Evolutionary conservation across 805 yeast species (phyloP).

Genomic region (Debaryomyces castellii): DNA sequence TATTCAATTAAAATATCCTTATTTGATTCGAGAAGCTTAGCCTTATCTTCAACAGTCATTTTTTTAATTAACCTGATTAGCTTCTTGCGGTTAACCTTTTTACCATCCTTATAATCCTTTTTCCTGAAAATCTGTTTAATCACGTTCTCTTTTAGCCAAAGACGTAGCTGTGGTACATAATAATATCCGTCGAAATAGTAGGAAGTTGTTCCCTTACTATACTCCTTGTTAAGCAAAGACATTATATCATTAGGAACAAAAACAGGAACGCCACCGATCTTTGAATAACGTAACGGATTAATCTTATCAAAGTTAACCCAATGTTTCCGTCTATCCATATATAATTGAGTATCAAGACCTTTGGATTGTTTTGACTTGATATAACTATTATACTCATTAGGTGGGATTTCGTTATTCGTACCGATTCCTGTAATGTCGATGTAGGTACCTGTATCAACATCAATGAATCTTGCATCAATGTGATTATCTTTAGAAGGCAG

Average conservation of each 20-base stretch:
- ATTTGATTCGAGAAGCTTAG: slow-evolving; percentile 18
- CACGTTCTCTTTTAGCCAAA: slow-evolving; percentile 19
- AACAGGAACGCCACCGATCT: slow-evolving; percentile 53
- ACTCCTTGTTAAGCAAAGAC: slow-evolving; percentile 27
- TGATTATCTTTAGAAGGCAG: slow-evolving; percentile 20
- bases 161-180: slow-evolving; percentile 23
- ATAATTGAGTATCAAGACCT: slow-evolving; percentile 19
- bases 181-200: slow-evolving; percentile 19
- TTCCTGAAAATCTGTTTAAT: slow-evolving; percentile 13
- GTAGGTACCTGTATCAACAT: slow-evolving; percentile 53
- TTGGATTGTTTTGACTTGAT: slow-evolving; percentile 18
- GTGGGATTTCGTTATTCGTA: slow-evolving; percentile 17
- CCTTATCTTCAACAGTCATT: slow-evolving; percentile 21
- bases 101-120: slow-evolving; percentile 10
- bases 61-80: slow-evolving; percentile 10
- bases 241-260: slow-evolving; percentile 27
- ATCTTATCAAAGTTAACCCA: slow-evolving; percentile 35
- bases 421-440: slow-evolving; percentile 52
- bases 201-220: slow-evolving; percentile 21
- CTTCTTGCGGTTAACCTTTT: slow-evolving; percentile 11
- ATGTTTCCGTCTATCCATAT: slow-evolving; percentile 35
- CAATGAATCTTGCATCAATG: slow-evolving; percentile 51
- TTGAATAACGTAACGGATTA: slow-evolving; percentile 51
- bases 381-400: slow-evolving; percentile 16
- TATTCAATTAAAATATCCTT: slow-evolving; percentile 25